Conservation (phyloP, 2,329 filamentous ascomycete species). For the Teratosphaeria zuluensis region DNA sequence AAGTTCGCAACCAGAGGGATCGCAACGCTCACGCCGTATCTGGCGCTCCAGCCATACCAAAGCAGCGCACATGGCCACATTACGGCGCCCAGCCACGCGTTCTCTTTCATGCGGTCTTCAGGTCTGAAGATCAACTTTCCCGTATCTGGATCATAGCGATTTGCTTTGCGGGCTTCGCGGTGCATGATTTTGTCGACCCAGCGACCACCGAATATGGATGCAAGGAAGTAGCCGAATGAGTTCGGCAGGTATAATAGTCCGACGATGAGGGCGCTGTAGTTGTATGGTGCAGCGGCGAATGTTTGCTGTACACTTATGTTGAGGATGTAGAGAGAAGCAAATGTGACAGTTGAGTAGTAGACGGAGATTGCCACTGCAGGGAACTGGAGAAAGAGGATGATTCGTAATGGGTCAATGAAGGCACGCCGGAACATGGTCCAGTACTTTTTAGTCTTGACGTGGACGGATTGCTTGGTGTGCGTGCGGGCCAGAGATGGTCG, state of each 20-base stretch:
- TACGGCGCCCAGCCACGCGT: constrained; percentile 64
- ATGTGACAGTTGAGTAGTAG: constrained; percentile 64
- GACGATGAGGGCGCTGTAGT: constrained; percentile 57
- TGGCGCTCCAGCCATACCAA: constrained; percentile 67
- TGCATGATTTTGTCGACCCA: constrained; percentile 80
- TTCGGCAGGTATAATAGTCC: constrained; percentile 70
- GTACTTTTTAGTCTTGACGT: constrained; percentile 45
- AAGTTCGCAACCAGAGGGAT: constrained; percentile 27
- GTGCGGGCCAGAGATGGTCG: constrained; percentile 34
- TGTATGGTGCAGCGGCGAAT: constrained; percentile 59
- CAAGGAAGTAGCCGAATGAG: constrained; percentile 61
- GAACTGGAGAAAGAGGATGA: constrained; percentile 63
- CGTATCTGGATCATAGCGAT: constrained; percentile 53
- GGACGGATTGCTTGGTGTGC: constrained; percentile 53
- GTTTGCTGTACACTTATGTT: constrained; percentile 68
- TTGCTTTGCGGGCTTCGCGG: constrained; percentile 59
- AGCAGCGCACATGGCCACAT: constrained; percentile 62
- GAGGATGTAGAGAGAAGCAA: constrained; percentile 64
- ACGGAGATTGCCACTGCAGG: constrained; percentile 66
- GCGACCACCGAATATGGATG: constrained; percentile 58
- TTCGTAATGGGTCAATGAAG: constrained; percentile 62
- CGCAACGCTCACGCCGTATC: constrained; percentile 43
- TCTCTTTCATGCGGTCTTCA: constrained; percentile 75
- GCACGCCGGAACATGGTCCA: constrained; percentile 47
- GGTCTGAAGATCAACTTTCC: constrained; percentile 60